Base-by-base conservation (phyloP, 23 red algal species). In the Chondrus crispus region DNA sequence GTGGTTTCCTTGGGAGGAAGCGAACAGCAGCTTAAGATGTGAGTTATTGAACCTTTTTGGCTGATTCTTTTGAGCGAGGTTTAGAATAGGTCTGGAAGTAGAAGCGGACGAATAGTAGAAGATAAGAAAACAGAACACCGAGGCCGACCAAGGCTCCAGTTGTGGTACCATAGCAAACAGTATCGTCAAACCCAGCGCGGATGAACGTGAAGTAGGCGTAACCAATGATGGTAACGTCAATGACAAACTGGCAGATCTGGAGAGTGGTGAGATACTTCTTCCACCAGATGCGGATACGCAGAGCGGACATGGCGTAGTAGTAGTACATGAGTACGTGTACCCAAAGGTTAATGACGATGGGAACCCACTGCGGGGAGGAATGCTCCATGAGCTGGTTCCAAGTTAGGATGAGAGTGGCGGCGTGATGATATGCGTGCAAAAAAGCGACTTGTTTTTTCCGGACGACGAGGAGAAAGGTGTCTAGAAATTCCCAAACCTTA, bases 251-350 rank as follows among this genome's bases (percentile, higher is more conserved):
- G 50, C 55, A 35, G 52, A 96, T 96, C 53, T 99, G 97, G 28
- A 99, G 41, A 8, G 90, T 95, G 5, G 97, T 99, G 12, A 99
- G 71, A 80, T 99, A 82, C 77, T 93, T 90, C 60, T 95, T 95
- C 97, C 97, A 99, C 97, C 97, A 99, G 30, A 94, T 84, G 29
- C 72, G 54, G 53, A 93, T 90, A 30, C 87, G 69, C 19, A 96
- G 58, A 7, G 93, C 94, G n/a, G 97, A 85, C 91, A 96, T 89
- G 35, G 94, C 95, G 74, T 96, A 99, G 84, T 99, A 99, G 69
- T 96, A 99, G 53, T 99, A 99, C 97, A 99, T 99, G 58, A 96
- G 53, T 24, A 99, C 89, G 64, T 99, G 97, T 53, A 99, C 94
- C 82, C 84, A 92, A 8, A 99, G 86, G 84, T 99, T 99, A 82